Evolutionary conservation across 768 basidiomycete species (phyloP).

Genomic region (Phlegmacium glaucopus): DNA sequence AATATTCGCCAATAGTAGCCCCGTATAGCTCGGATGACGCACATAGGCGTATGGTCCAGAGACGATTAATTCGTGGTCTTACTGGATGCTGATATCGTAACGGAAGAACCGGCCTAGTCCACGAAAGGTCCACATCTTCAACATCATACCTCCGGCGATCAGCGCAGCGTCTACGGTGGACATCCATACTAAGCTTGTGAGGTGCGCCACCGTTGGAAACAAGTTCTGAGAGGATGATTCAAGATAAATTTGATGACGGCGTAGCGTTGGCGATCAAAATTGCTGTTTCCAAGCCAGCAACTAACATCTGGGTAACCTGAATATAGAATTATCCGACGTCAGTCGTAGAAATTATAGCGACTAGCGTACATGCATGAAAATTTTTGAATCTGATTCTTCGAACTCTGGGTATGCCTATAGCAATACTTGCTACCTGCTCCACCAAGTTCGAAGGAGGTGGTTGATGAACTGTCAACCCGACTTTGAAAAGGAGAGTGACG

Average conservation of each 20-base stretch:
- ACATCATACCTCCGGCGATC: not conserved
- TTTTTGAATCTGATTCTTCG: not conserved
- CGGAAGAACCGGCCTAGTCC: conserved; percentile 1
- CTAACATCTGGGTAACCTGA: conserved; percentile 5
- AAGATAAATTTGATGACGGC: conserved; percentile 41
- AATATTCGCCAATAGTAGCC: too few species aligned
- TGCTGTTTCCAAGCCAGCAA: conserved; percentile 5
- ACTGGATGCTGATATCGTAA: conserved; percentile 3
- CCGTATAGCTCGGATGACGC: too few species aligned
- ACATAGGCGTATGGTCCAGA: conserved; percentile 4
- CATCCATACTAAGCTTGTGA: not conserved
- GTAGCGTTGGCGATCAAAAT: conserved; percentile 10
- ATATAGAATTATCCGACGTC: not conserved
- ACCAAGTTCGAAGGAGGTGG: conserved; percentile 9
- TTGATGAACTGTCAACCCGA: conserved; percentile 9
- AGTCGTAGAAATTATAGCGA: not conserved
- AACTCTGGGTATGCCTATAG: conserved; percentile 4
- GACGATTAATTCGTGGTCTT: conserved; percentile 7
- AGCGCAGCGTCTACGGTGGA: not conserved
- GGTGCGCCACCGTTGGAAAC: conserved; percentile 14
- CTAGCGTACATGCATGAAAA: not conserved
- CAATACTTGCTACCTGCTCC: conserved; percentile 6
- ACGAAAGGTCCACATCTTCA: not conserved
- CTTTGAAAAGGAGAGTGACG: conserved; percentile 6
- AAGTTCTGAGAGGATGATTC: conserved; percentile 33